Conservation (phyloP, 2,329 filamentous ascomycete genomes). For the Pochonia chlamydosporia region DNA sequence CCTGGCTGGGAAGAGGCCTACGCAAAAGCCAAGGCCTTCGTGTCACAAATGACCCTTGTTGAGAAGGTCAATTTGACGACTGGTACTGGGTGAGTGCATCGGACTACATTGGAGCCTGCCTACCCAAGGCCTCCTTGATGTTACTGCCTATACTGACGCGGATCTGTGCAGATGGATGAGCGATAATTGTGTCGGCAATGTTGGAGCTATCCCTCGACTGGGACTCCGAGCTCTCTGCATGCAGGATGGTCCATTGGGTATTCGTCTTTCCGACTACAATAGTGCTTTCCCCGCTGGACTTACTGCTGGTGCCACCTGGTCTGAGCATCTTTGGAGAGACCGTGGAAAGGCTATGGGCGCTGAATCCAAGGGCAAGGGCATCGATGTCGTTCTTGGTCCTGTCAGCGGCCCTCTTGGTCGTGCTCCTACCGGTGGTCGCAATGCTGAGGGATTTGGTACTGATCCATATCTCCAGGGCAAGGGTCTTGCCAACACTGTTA, state of each 20-base stretch:
- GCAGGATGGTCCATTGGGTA: conserved; percentile 78
- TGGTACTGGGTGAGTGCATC: conserved; percentile 63
- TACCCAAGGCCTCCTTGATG: too few species aligned
- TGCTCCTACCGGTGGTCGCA: conserved; percentile 39
- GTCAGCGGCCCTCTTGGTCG: conserved; percentile 42
- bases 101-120: neutral
- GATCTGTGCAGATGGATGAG: conserved; percentile 31
- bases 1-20: conserved; percentile 73
- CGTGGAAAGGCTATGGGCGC: conserved; percentile 42
- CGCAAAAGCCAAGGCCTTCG: conserved; percentile 67
- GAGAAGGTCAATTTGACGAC: conserved; percentile 97
- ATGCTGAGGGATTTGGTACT: conserved; percentile 64
- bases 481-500: conserved; percentile 65
- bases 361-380: conserved; percentile 70
- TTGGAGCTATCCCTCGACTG: conserved; percentile 62
- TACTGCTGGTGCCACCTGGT: conserved; percentile 79
- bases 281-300: conserved; percentile 77
- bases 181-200: conserved; percentile 73
- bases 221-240: conserved; percentile 72
- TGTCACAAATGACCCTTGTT: conserved; percentile 72
- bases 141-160: conserved; percentile 3
- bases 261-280: conserved; percentile 71
- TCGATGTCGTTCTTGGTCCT: conserved; percentile 62
- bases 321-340: conserved; percentile 58
- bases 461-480: conserved; percentile 72